Evolutionary conservation across 495 filamentous ascomycete genomes (phyloP), one percentile per base, ranked within the genome.

Genomic region (Cercophora newfieldiana): DNA sequence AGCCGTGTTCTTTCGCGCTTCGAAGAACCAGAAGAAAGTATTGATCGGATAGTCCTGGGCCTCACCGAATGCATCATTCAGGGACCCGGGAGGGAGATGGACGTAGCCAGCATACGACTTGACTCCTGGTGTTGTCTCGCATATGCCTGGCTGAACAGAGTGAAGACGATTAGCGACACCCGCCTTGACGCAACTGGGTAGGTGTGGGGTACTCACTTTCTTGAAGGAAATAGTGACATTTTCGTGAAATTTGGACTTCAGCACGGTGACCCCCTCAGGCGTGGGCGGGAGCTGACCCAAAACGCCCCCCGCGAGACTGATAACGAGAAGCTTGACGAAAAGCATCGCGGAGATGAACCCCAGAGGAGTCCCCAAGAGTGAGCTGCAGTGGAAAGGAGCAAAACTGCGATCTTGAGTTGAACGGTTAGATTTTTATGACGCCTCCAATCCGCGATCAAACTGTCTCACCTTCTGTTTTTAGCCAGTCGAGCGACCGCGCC

Each of bases 171-270:
- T 31, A 1, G 33, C 25, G 21, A 59, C 24, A 8, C n/a, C 5
- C 0, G 2, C 31, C 25, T 48, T n/a, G 16, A 14, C 29, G 14
- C 24, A 29, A 12, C 16, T 14, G 18, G 1, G 54, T 30, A 49
- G 22, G 19, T 10, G 3, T 6, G 3, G 2, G 22, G 25, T 3
- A 24, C 74, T 55, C 69, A 86, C 87, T 75, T 88, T 78, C 75
- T 88, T 89, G 71, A 86, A 89, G 5, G 85, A 86, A 18, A 89
- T 87, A 29, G 76, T 79, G 1, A 88, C 82, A 44, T 83, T 85
- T 21, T 86, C 75, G 33, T 86, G 75, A 61, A 86, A 83, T 65
- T 84, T 82, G 7, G 86, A 87, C 24, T 86, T 66, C 3, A 89
- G 64, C 7, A 83, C 75, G 33, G 77, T 87, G 53, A 88, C 62